A percentile compares a stretch with the other conserved stretches of the same genome.
Evolutionary conservation across 495 filamentous ascomycete species (phyloP).

Genomic region (Saxophila tyrrhenica): DNA sequence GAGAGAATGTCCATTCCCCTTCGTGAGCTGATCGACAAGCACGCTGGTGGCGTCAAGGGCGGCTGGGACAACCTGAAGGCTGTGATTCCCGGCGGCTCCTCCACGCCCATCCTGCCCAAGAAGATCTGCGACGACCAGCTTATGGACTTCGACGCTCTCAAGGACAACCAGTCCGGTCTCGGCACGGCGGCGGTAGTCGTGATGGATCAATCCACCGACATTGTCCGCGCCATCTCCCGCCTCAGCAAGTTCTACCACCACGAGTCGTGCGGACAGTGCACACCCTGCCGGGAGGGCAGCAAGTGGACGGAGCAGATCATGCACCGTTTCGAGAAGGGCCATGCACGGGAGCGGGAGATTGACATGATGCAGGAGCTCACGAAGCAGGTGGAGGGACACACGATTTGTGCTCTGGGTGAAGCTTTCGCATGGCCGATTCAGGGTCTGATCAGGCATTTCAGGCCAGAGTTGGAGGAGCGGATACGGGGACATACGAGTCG

Average conservation of each 20-base stretch:
- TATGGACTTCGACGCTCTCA: conserved; percentile 98
- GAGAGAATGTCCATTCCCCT: conserved; percentile 98
- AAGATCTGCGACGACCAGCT: conserved; percentile 79
- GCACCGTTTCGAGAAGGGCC: conserved; percentile 83
- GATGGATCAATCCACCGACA: conserved; percentile 95
- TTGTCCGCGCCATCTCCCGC: conserved; percentile 84
- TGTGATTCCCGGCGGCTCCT: conserved; percentile 91
- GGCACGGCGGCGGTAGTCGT: conserved; percentile 98
- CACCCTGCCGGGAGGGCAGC: conserved; percentile 90
- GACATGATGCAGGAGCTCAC: conserved; percentile 99
- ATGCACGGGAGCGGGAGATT: conserved; percentile 81
- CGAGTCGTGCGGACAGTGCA: conserved; percentile 97
- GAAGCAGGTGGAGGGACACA: conserved; percentile 98
- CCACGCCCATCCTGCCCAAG: conserved; percentile 88
- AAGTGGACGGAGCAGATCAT: conserved; percentile 99
- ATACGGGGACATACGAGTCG: conserved; percentile 64
- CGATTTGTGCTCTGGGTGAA: conserved; percentile 94
- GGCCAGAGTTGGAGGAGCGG: conserved; percentile 83
- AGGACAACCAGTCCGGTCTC: conserved; percentile 92
- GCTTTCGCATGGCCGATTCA: conserved; percentile 98
- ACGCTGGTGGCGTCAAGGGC: conserved; percentile 91
- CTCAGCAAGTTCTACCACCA: conserved; percentile 96
- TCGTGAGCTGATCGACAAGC: conserved; percentile 88
- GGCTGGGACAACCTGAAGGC: conserved; percentile 97
- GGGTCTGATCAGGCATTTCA: conserved; percentile 93